A percentile compares a stretch with the other conserved stretches of the same genome.
Evolutionary conservation across 306 rosid genomes (phyloP).

Genomic region (Casuarina cunninghamiana): DNA sequence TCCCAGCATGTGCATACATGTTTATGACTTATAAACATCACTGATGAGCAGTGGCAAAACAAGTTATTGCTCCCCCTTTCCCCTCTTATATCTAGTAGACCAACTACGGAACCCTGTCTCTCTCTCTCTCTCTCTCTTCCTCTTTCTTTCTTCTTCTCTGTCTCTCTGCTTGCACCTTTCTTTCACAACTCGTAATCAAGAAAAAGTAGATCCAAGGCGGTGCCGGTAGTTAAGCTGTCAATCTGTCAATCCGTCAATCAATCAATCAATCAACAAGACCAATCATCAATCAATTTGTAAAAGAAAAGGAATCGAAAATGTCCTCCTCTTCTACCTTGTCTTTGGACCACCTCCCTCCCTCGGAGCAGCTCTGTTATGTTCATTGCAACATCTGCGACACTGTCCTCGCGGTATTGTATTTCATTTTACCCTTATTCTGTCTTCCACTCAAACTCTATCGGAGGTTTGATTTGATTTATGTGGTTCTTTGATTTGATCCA

Average conservation of each 20-base stretch:
- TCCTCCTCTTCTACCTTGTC: constrained; percentile 79
- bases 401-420: constrained; percentile 75
- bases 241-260: constrained; percentile 71
- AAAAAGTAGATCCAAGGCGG: constrained; percentile 94
- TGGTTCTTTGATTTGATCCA: constrained; percentile 3
- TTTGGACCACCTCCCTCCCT: constrained; percentile 84
- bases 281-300: constrained; percentile 69
- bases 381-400: constrained; percentile 96
- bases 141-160: constrained; percentile 32
- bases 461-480: constrained; percentile 24
- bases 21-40: constrained; percentile 31
- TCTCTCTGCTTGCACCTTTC: constrained; percentile 49
- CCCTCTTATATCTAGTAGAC: constrained; percentile 52
- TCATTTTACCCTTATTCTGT: not conserved
- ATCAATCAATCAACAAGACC: constrained; percentile 74
- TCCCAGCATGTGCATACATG: not conserved
- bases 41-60: constrained; percentile 28
- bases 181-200: constrained; percentile 72
- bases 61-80: constrained; percentile 14
- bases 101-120: constrained; percentile 36
- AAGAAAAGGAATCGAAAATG: constrained; percentile 48
- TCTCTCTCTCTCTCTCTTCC: constrained; percentile 29
- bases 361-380: constrained; percentile 98
- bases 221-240: constrained; percentile 95
- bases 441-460: not conserved